Conservation (phyloP, 1,139 yeast species). For the Yamadazyma siamensis region DNA sequence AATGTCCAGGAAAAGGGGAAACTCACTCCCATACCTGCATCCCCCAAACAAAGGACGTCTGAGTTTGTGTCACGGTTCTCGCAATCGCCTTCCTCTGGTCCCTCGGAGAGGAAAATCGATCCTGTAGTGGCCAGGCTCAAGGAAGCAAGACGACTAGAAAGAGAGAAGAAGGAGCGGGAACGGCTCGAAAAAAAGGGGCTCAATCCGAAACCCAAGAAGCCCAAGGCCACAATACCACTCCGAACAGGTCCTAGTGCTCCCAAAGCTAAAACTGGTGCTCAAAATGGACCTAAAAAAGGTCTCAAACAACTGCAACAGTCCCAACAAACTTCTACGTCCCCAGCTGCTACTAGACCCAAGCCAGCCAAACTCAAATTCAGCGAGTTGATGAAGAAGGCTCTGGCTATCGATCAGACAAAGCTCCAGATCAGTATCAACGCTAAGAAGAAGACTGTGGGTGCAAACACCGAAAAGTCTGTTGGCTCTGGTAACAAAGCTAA, state of each 20-base stretch:
- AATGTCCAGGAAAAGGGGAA: constrained; percentile 33
- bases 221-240: constrained; percentile 12
- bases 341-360: constrained; percentile 8
- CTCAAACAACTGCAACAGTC: no score
- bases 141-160: constrained; percentile 60
- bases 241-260: constrained; percentile 2
- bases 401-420: constrained; percentile 45
- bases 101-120: constrained; percentile 26
- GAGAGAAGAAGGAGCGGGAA: constrained; percentile 39
- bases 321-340: background rate
- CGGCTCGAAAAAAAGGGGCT: constrained; percentile 32
- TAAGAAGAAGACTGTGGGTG: constrained; percentile 32
- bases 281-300: constrained; percentile 4
- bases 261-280: background rate
- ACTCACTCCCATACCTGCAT: constrained; percentile 2
- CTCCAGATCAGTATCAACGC: constrained; percentile 34
- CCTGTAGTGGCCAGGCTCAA: constrained; percentile 61
- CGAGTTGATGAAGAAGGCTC: constrained; percentile 71
- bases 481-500: constrained; percentile 5
- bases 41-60: background rate
- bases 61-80: background rate
- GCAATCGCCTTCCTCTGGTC: background rate
- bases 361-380: constrained; percentile 56
- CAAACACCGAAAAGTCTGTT: constrained; percentile 8
- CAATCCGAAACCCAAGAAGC: constrained; percentile 19